Percentiles rank a stretch among this genome's conserved stretches.
Conservation (phyloP, 192 early-diverging fungal genomes). For the Piromyces finnis region DNA sequence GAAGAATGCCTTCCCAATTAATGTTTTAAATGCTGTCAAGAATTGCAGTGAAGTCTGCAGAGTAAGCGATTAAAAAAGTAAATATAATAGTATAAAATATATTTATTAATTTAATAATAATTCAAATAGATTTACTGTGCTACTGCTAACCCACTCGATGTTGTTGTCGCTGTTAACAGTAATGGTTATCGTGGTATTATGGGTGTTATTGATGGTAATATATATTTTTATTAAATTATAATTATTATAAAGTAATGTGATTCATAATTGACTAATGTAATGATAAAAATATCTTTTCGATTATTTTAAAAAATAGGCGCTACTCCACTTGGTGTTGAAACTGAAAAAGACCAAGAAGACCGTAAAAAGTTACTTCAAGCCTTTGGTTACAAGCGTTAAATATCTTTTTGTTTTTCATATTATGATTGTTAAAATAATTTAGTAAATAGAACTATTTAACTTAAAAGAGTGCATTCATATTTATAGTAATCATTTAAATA, state of each 20-base stretch:
- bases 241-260: neutral
- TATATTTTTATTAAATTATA: neutral
- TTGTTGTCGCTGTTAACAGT: neutral
- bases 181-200: neutral
- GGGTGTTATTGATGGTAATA: neutral
- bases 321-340: neutral
- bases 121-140: neutral
- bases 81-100: too few species aligned
- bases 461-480: too few species aligned
- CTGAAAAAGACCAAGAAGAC: neutral
- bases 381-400: neutral
- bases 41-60: neutral
- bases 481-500: too few species aligned
- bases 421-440: too few species aligned
- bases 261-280: too few species aligned
- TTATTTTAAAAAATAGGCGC: neutral
- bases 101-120: too few species aligned
- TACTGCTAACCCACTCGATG: neutral
- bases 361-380: neutral
- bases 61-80: neutral
- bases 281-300: too few species aligned
- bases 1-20: neutral
- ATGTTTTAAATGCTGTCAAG: neutral
- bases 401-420: too few species aligned
- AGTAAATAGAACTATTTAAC: too few species aligned